phyloP scores from a whole-genome alignment of 331 rosid genomes.

The Pyrus hybrid region DNA sequence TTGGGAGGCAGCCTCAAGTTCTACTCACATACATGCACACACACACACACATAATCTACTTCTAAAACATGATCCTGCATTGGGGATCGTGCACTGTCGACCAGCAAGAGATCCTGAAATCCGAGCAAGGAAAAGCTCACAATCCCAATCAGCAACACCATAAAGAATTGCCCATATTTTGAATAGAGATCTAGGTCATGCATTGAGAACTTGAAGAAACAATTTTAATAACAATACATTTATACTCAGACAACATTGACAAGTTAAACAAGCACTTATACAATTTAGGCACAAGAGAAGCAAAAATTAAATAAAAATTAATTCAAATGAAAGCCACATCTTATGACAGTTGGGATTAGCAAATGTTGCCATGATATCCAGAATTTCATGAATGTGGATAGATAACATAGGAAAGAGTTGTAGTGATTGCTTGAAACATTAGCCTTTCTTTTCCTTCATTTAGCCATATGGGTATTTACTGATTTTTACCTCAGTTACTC shows the following conservation, averaged over 20 bases:
- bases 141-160: background rate
- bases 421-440: conserved; percentile 28
- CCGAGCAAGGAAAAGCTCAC: too few relatives aligned
- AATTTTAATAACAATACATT: background rate
- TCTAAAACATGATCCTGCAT: background rate
- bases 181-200: background rate
- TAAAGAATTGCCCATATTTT: background rate
- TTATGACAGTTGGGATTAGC: conserved; percentile 37
- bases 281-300: background rate
- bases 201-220: background rate
- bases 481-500: background rate
- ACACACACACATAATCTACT: background rate
- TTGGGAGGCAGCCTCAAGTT: background rate
- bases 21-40: background rate
- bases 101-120: background rate
- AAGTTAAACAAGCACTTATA: background rate
- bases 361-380: conserved; percentile 26
- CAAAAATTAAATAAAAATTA: background rate
- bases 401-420: background rate
- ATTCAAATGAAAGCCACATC: background rate
- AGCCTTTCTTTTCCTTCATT: background rate
- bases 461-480: background rate
- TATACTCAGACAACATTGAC: background rate
- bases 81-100: background rate
- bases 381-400: background rate